Base-by-base conservation (phyloP, 805 yeast species). In the Pichia paraexigua region DNA sequence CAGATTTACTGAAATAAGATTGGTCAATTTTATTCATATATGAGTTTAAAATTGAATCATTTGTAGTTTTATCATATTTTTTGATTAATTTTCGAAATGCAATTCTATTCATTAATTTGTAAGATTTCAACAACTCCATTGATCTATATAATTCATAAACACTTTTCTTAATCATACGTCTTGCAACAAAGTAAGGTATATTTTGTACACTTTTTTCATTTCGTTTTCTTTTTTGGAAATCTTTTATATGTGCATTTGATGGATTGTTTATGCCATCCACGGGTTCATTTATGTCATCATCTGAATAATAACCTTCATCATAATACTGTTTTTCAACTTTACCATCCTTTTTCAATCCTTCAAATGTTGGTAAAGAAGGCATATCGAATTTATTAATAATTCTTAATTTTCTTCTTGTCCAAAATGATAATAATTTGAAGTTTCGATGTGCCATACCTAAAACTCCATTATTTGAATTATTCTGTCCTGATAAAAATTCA, bases 41-140 rank as follows among this genome's bases (percentile, higher is more conserved):
- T 3, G 63, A 55, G 0, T 69, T 64, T 13, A 79, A 71, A 5
- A 75, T 57, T 1, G 70, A 58, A 11, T 78, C 70, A 13, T 71
- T 63, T 2, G 83, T 74, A 5, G 83, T 74, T 61, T 94, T 94
- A 67, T 94, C 99, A 63, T 80, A 91, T 65, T 94, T 94, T 63
- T 94, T 94, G 53, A 89, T 74, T 60, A 94, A 82, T 61, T 94
- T 94, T 48, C 96, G 77, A 60, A 91, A 81, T 0, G 95, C 99
- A 0, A 96, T 90, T 30, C 90, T 75, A 67, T 94, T 94, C 58
- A 91, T 67, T 46, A 83, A 72, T 57, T 87, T 75, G 65, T 82
- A 94, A 0, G 87, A 83, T 56, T 79, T 79, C 47, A 87, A 68
- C 37, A 87, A 73, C 53, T 86, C 87, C 55, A 89, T 70, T 10